These are phyloP conservation scores for Pittosporum tobira DNA, from an alignment of 129 eudicot species.

Conservation along the genomic window DNA sequence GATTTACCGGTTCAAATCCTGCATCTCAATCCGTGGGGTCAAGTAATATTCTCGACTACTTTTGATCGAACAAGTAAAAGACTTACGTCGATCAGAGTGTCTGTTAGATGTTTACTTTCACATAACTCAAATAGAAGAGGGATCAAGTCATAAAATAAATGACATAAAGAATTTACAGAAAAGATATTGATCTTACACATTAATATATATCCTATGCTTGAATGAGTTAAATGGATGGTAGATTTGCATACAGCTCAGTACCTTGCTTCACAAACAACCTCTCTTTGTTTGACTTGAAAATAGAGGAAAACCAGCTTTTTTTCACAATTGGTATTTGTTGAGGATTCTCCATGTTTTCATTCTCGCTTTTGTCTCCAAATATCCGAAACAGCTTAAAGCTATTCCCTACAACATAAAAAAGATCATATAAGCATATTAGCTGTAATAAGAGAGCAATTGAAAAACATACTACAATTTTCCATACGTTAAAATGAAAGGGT, in stretches of 20 bases:
- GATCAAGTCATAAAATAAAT: no score
- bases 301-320: constrained; percentile 46
- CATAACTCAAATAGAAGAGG: no score
- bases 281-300: constrained; percentile 31
- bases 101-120: no score
- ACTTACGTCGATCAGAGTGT: no score
- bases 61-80: no score
- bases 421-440: constrained; percentile 2
- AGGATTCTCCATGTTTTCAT: constrained; percentile 26
- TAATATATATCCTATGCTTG: background rate
- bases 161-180: background rate
- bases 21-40: no score
- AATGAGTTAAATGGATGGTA: background rate
- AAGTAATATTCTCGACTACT: no score
- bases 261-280: constrained; percentile 16
- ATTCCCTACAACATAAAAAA: constrained; percentile 38
- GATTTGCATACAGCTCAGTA: background rate
- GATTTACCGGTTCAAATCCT: no score
- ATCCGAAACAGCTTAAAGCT: constrained; percentile 44
- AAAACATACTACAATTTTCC: background rate
- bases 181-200: background rate
- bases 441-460: background rate
- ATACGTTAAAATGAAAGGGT: background rate
- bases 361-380: constrained; percentile 39
- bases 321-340: constrained; percentile 27